Base-by-base conservation (phyloP, 23 red algal genomes). In the Porphyridium purpureum region DNA sequence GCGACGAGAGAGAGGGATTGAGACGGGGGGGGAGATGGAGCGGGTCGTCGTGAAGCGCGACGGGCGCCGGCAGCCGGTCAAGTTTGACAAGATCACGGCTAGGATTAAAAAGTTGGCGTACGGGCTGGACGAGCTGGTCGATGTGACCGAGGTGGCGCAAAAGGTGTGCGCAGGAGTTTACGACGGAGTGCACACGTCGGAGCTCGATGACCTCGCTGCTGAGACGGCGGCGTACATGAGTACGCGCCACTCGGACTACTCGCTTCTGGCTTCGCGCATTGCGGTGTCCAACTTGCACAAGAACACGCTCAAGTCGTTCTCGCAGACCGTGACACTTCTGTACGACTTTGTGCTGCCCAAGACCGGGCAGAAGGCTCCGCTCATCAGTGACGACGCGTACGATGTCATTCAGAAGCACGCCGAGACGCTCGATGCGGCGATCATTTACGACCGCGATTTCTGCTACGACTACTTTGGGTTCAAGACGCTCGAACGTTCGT, bases 41-140 rank as follows among this genome's bases (percentile, higher is more conserved):
- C 76, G 76, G 66, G 29, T 33, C 24, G 88, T 95, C 14, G 31
- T 95, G 26, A 95, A 95, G 52, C 70, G 88, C 41, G 79, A 95
- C 47, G 88, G 88, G 7, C 59, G 80, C 27, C 79, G 75, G 60
- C 88, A 95, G 68, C 88, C 88, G 33, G 88, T 95, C 4, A 72
- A 95, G 66, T 95, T 95, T 60, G 88, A 95, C 58, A 95, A 95
- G 73, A 95, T 95, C 63, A 95, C 88, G 7, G 88, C 88, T 17
- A 62, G 88, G 21, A 85, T 95, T 55, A 84, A 86, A 66, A 84
- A 95, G 53, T 71, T 95, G 22, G 78, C 88, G 0, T 95, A 95
- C 55, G 88, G 70, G 1, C 64, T 95, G 1, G 88, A 95, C 59
- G 70, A 77, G 24, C 69, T 95, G 36, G 88, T 95, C 30, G 88